Evolutionary conservation across 495 filamentous ascomycete genomes (phyloP), one percentile per base, ranked within the genome.

Genomic region (Clavariopsis aquatica): DNA sequence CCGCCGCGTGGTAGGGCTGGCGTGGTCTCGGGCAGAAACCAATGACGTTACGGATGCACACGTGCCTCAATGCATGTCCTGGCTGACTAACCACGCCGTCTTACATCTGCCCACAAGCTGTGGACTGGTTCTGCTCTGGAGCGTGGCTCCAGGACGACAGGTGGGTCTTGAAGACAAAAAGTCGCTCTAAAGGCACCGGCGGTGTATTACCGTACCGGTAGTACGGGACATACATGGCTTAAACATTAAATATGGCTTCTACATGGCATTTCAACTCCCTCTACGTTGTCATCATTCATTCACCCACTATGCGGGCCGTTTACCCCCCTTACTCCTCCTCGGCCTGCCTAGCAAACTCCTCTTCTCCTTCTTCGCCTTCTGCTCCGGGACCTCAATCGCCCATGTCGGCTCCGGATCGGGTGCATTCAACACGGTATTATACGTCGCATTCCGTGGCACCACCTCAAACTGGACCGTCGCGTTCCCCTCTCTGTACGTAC

Each of bases 401-500:
- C 59, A 62, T 29, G 67, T 70, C 29, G 67, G 62, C 53, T 28
- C 49, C 28, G 52, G 61, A 43, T 76, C 71, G 36, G 74, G 72
- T 31, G 27, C 64, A 57, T 86, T 82, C 0, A 80, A 80, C 2
- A 71, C 78, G 3, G 76, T 78, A 66, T 87, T 81, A 58, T 87
- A 87, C 36, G 80, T 87, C 19, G 80, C 73, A 69, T 81, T 78
- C 10, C 60, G 65, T 3, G 79, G 76, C 52, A 83, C 59, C 0
- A 83, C 77, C 29, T 79, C 53, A 4, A 62, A 29, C 66, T 85
- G 80, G 22, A 88, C 70, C 0, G 84, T 87, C 1, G 70, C 68
- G 63, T 85, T 86, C 0, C 85, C 85, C 70, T 88, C 82, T 15
- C 79, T 73, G 65, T 79, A 87, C 27, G 77, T 80, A 64, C 81